These are phyloP conservation scores for Leucosporidium scottii DNA, from an alignment of 768 basidiomycete species.

Conservation along the genomic window DNA sequence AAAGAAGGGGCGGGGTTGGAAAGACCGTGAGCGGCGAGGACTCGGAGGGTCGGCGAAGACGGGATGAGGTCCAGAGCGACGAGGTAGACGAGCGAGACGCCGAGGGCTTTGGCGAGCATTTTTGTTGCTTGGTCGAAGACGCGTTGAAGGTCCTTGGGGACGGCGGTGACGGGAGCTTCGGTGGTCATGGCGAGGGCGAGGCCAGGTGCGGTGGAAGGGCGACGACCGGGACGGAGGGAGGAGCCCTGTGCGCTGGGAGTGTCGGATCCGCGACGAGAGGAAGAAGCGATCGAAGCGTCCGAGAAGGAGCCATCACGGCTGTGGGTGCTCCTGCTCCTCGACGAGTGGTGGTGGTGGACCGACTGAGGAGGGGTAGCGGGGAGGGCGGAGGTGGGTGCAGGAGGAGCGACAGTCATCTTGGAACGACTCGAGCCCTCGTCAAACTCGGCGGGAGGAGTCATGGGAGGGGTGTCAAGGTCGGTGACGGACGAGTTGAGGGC, in stretches of 20 bases:
- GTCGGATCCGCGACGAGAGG: neutral
- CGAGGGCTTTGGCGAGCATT: constrained; percentile 40
- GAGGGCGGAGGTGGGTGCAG: neutral
- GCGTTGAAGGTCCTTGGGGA: constrained; percentile 66
- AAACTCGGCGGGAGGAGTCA: neutral
- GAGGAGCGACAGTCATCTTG: neutral
- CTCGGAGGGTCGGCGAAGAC: constrained; percentile 6
- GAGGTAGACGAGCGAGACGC: constrained; percentile 22
- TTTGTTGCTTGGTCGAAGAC: constrained; percentile 68
- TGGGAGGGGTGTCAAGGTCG: neutral
- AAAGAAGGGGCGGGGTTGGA: constrained; percentile 31
- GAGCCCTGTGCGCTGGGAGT: neutral
- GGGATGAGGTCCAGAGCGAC: constrained; percentile 22
- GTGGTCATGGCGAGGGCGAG: constrained; percentile 23
- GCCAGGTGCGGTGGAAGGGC: neutral
- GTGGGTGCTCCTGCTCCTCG: constrained; percentile 1
- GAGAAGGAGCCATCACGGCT: constrained; percentile 2
- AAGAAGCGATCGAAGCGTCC: constrained; percentile 8
- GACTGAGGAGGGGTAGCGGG: constrained; percentile 20
- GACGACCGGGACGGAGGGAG: neutral
- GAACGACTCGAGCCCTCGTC: constrained; percentile 1
- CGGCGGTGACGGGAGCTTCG: constrained; percentile 23
- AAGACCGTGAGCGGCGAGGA: constrained; percentile 31
- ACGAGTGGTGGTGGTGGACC: neutral
- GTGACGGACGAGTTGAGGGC: neutral